Evolutionary conservation across 352 stramenopile genomes (phyloP).

Genomic region (Globisporangium nagaii): DNA sequence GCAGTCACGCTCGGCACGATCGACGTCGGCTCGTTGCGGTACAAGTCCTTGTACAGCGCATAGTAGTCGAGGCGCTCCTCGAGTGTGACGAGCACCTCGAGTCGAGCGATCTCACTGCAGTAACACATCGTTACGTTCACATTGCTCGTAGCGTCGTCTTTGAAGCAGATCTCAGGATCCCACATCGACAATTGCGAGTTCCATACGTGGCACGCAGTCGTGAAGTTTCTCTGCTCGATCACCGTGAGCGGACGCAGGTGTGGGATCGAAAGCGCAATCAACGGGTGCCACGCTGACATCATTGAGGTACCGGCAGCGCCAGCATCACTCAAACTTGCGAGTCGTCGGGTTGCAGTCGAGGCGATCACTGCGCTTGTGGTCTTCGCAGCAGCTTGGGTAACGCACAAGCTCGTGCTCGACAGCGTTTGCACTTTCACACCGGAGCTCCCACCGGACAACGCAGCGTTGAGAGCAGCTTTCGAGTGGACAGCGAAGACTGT

Average conservation of each 20-base stretch:
- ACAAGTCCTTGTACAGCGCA: slow-evolving; percentile 40
- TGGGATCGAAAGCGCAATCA: slow-evolving; percentile 44
- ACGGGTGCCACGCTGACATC: slow-evolving; percentile 26
- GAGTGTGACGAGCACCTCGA: slow-evolving; percentile 62
- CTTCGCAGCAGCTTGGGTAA: slow-evolving; percentile 21
- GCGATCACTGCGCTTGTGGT: not conserved
- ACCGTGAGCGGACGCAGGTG: slow-evolving; percentile 33
- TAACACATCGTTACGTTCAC: slow-evolving; percentile 55
- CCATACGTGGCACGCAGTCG: slow-evolving; percentile 55
- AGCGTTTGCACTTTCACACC: slow-evolving; percentile 27
- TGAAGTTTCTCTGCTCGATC: slow-evolving; percentile 54
- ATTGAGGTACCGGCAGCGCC: not conserved
- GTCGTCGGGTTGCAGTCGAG: slow-evolving; percentile 2
- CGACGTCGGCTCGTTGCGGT: slow-evolving; percentile 55
- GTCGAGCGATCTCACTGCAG: slow-evolving; percentile 28
- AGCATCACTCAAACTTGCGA: not conserved
- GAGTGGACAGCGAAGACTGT: slow-evolving; percentile 46
- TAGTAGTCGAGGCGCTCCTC: slow-evolving; percentile 67
- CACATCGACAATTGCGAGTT: slow-evolving; percentile 26
- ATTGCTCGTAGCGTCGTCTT: slow-evolving; percentile 37
- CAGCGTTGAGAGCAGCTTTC: slow-evolving; percentile 19
- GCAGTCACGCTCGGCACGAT: slow-evolving; percentile 35
- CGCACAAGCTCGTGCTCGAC: slow-evolving; percentile 28
- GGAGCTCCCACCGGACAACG: slow-evolving; percentile 5
- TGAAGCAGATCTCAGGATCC: slow-evolving; percentile 52